Evolutionary conservation across 768 basidiomycete genomes (phyloP).

Genomic region (Lactarius vividus): DNA sequence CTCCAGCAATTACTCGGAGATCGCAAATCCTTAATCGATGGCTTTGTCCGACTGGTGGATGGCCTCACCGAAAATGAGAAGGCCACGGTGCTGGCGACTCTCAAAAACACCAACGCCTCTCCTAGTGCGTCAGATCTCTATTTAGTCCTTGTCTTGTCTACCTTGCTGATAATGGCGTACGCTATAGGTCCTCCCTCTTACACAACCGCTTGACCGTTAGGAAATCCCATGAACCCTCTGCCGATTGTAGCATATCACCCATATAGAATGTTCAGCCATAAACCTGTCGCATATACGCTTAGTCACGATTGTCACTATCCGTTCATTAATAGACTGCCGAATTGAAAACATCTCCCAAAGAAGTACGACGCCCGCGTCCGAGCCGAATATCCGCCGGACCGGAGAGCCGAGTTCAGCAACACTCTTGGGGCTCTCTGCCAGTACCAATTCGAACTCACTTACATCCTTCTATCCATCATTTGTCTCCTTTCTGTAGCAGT

Average conservation of each 20-base stretch:
- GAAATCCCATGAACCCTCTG: neutral
- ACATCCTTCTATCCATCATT: neutral
- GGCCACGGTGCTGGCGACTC: constrained; percentile 52
- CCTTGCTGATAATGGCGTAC: constrained; percentile 18
- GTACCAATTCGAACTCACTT: neutral
- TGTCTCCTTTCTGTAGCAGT: neutral
- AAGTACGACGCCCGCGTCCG: neutral
- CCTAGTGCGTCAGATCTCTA: constrained; percentile 47
- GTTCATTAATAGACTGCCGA: neutral
- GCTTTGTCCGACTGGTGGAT: constrained; percentile 71
- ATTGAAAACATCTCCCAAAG: no score
- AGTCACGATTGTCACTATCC: neutral
- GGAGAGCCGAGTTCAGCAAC: neutral
- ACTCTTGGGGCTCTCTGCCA: neutral
- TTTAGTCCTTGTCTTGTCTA: no score
- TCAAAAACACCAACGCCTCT: constrained; percentile 57
- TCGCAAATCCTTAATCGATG: constrained; percentile 71
- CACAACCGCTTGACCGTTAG: constrained; percentile 21
- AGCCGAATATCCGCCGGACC: constrained; percentile 4
- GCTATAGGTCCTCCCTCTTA: constrained; percentile 43
- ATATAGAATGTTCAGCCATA: constrained; percentile 16
- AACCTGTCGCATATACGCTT: constrained; percentile 4
- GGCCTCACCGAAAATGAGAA: constrained; percentile 72
- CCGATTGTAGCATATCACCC: constrained; percentile 14
- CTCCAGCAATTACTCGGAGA: constrained; percentile 68